Percentiles rank a stretch among this genome's conserved stretches.
Conservation (phyloP, 2,329 filamentous ascomycete species). For the Claviceps quebecensis region DNA sequence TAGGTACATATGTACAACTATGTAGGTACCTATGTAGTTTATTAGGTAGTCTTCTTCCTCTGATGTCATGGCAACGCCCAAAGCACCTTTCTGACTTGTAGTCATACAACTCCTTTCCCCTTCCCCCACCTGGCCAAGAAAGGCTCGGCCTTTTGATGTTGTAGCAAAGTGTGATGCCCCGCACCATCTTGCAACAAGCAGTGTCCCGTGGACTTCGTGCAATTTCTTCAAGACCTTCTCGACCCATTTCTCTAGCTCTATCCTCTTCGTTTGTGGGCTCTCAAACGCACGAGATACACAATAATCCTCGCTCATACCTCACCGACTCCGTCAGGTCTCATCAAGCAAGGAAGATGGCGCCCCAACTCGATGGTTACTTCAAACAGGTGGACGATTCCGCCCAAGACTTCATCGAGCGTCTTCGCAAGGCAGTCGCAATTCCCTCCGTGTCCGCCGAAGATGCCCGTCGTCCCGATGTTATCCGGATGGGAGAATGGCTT, state of each 20-base stretch:
- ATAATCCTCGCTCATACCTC: conserved; percentile 30
- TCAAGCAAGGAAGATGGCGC: conserved; percentile 68
- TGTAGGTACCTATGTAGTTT: too few relatives aligned
- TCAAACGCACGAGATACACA: conserved; percentile 2
- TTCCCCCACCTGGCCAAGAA: too few relatives aligned
- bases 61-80: too few relatives aligned
- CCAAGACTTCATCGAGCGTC: conserved; percentile 73
- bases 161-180: conserved; percentile 25
- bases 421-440: conserved; percentile 86
- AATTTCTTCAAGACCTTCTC: conserved; percentile 10
- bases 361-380: conserved; percentile 84
- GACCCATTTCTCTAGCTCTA: conserved; percentile 10
- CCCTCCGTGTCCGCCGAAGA: conserved; percentile 91
- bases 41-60: too few relatives aligned
- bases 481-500: conserved; percentile 92
- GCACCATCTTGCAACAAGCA: conserved; percentile 25
- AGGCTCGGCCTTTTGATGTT: background rate
- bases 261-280: conserved; percentile 7
- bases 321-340: conserved; percentile 39
- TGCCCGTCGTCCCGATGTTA: conserved; percentile 75
- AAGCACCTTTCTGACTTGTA: too few relatives aligned
- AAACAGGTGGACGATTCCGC: conserved; percentile 75
- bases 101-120: too few relatives aligned
- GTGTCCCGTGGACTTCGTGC: conserved; percentile 8
- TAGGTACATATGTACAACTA: too few relatives aligned